A percentile compares a stretch with the other conserved stretches of the same genome.
These are phyloP conservation scores for Tolypocladium capitatum DNA, from an alignment of 2,329 filamentous ascomycete genomes.

Conservation along the genomic window DNA sequence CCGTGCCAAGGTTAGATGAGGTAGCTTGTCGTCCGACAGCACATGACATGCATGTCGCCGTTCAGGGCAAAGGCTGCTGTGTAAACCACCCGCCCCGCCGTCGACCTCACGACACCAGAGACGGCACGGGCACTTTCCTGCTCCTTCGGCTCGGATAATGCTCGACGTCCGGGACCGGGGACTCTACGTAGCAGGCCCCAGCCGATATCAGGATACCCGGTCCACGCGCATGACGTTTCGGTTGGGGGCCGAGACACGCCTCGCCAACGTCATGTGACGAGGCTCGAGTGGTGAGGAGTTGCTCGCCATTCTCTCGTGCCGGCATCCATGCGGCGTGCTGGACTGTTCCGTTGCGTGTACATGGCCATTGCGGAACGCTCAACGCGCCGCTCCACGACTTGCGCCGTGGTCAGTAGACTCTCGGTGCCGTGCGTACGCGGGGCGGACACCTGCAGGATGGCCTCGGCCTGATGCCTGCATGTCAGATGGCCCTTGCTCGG, in stretches of 20 bases:
- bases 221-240: not conserved
- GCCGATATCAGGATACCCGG: not conserved
- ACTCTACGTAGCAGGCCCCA: not conserved
- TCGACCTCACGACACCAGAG: not conserved
- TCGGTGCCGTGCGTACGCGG: too few species aligned
- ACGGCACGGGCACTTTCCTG: not conserved
- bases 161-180: not conserved
- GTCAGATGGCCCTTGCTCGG: too few species aligned
- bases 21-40: not conserved
- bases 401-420: too few species aligned
- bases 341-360: too few species aligned
- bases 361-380: too few species aligned
- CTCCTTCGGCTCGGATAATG: not conserved
- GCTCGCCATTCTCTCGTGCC: too few species aligned
- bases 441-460: too few species aligned
- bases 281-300: not conserved
- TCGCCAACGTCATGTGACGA: not conserved
- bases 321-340: not conserved
- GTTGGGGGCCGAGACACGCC: not conserved
- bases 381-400: too few species aligned
- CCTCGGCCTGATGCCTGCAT: too few species aligned
- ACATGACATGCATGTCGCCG: not conserved
- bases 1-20: not conserved
- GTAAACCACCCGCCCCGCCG: not conserved
- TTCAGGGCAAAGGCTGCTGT: not conserved